Evolutionary conservation across 371 early-diverging fungal genomes (phyloP).

Genomic region (Sporodiniella umbellata): DNA sequence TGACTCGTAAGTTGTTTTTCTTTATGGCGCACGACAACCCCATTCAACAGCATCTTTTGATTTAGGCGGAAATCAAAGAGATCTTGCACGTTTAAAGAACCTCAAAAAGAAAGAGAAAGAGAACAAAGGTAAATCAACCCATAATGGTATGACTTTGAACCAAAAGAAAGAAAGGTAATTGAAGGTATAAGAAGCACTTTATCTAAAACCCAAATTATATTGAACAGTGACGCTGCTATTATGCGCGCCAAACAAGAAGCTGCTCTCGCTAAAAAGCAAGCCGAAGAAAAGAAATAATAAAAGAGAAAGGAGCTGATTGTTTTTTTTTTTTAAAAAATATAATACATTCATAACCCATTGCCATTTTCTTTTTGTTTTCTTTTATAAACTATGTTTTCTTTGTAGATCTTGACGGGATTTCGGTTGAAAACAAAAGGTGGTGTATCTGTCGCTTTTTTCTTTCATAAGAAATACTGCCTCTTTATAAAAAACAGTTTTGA

Average conservation of each 20-base stretch:
- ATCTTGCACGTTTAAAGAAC: constrained; percentile 54
- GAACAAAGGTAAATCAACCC: constrained; percentile 35
- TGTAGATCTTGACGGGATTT: no score
- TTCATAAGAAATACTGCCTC: no score
- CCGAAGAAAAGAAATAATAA: constrained; percentile 15
- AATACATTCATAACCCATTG: neutral
- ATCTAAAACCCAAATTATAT: no score
- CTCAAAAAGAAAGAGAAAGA: constrained; percentile 45
- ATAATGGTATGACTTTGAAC: constrained; percentile 37
- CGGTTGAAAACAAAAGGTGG: no score
- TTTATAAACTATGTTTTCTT: constrained; percentile 2
- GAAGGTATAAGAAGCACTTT: neutral
- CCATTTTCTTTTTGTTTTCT: neutral
- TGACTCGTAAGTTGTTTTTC: neutral
- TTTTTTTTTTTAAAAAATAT: neutral
- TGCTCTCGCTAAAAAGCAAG: constrained; percentile 39
- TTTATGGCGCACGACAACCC: neutral
- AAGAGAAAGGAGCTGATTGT: neutral
- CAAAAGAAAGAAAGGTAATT: constrained; percentile 55
- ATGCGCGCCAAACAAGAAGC: constrained; percentile 59
- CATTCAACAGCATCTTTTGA: neutral
- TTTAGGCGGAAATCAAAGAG: constrained; percentile 58
- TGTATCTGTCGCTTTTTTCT: no score
- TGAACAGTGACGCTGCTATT: constrained; percentile 57
- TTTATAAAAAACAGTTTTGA: no score